Evolutionary conservation across 805 yeast genomes (phyloP), one percentile per base, ranked within the genome.

Genomic region (Monosporozyma aerobia): DNA sequence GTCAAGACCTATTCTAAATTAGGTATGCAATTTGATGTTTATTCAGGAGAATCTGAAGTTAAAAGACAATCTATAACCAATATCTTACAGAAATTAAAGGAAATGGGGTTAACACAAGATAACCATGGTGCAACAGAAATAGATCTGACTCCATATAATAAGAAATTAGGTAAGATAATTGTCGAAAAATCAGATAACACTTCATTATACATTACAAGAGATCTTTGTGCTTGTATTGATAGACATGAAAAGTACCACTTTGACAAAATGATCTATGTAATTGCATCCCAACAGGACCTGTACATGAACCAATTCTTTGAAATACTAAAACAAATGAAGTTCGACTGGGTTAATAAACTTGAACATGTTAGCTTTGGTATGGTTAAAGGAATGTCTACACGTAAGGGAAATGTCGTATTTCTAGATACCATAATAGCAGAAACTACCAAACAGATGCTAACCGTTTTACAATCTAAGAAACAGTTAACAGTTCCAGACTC

Each of bases 321-420:
- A 73, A 88, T 90, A 59, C 76, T 94, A 67, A 90, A 90, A 63
- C 87, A 87, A 72, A 79, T 92, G 85, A 97, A 88, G 47, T 81
- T 77, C 69, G 84, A 81, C 56, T 94, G 97, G 97, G 90, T 96
- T 49, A 74, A 80, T 57, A 78, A 77, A 54, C 75, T 92, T 61
- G 78, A 77, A 63, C 98, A 92, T 70, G 79, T 94, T 62, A 92
- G 86, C 73, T 94, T 90, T 62, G 99, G 99, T 71, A 86, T 94
- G 95, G 99, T 94, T 49, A 86, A 81, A 65, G 99, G 99, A 62
- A 94, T 94, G 99, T 86, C 96, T 29, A 94, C 99, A 54, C 84
- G 99, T 76, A 87, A 83, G 72, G 99, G 99, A 60, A 94, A 96
- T 37, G 99, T 94, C 57, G 98, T 94, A n/a, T 94, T 94, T 78